phyloP scores from a whole-genome alignment of 2,329 filamentous ascomycete genomes.

The Chaetomium sp. region DNA sequence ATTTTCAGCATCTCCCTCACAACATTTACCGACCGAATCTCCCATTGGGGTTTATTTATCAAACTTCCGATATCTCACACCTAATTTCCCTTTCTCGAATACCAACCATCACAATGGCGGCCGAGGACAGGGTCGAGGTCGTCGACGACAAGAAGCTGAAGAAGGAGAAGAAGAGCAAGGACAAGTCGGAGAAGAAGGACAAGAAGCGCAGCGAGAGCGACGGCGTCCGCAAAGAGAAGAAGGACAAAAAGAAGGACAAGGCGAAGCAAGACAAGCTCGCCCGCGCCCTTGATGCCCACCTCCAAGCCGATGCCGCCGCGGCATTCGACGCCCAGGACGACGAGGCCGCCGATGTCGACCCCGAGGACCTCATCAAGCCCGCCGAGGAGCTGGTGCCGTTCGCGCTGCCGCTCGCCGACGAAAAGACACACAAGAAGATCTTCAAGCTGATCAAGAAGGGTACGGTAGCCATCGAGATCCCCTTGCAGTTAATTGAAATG shows the following conservation, averaged over 20 bases:
- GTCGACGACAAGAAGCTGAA: conserved; percentile 32
- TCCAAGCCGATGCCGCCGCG: conserved; percentile 58
- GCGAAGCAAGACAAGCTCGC: conserved; percentile 73
- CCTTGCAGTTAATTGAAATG: conserved; percentile 16
- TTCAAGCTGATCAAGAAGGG: conserved; percentile 65
- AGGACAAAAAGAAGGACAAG: conserved; percentile 68
- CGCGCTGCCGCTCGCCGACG: conserved; percentile 76
- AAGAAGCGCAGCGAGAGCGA: conserved; percentile 57
- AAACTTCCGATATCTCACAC: not conserved
- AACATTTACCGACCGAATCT: not conserved
- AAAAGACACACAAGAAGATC: conserved; percentile 72
- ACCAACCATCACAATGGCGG: conserved; percentile 30
- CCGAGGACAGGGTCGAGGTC: conserved; percentile 30
- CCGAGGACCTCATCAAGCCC: conserved; percentile 48
- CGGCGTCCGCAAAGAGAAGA: conserved; percentile 57
- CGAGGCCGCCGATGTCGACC: conserved; percentile 46
- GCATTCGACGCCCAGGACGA: conserved; percentile 45
- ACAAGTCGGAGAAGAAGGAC: conserved; percentile 46
- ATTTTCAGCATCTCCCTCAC: not conserved
- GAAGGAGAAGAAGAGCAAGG: conserved; percentile 47
- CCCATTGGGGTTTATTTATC: not conserved
- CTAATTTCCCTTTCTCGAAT: not conserved
- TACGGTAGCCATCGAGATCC: conserved; percentile 40
- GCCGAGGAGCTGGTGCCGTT: conserved; percentile 73
- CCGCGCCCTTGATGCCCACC: conserved; percentile 65